Percentiles rank a stretch among this genome's conserved stretches.
Conservation (phyloP, 345 rosid species). For the Eucalyptus regnans region DNA sequence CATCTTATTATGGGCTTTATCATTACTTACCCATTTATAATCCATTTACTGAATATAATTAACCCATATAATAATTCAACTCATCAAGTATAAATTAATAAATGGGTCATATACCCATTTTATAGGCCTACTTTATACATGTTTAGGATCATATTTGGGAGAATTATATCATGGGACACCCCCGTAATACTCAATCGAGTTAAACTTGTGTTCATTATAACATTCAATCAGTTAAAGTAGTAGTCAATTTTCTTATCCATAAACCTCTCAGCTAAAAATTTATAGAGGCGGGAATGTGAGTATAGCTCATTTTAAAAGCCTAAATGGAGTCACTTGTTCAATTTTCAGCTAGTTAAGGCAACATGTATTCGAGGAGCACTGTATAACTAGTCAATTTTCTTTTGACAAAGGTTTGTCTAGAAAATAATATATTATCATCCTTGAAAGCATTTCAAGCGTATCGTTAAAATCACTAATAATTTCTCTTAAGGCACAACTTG, state of each 20-base stretch:
- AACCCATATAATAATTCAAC: too few species aligned
- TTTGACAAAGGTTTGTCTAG: not conserved
- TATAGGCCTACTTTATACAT: not conserved
- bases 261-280: not conserved
- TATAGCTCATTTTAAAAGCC: not conserved
- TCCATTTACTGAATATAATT: rapidly evolving
- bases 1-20: too few species aligned
- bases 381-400: not conserved
- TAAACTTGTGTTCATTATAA: not conserved
- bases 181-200: not conserved
- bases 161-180: not conserved
- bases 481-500: not conserved
- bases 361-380: not conserved
- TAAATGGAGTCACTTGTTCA: not conserved
- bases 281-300: not conserved
- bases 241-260: not conserved
- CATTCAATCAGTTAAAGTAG: not conserved
- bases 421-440: not conserved
- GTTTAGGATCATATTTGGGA: not conserved
- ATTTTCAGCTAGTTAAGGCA: not conserved
- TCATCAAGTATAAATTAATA: too few species aligned
- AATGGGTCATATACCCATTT: too few species aligned
- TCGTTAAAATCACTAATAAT: not conserved
- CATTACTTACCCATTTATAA: too few species aligned
- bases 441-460: not conserved